phyloP scores from a whole-genome alignment of 1,284 basidiomycete genomes.

The Peniophora sp. region DNA sequence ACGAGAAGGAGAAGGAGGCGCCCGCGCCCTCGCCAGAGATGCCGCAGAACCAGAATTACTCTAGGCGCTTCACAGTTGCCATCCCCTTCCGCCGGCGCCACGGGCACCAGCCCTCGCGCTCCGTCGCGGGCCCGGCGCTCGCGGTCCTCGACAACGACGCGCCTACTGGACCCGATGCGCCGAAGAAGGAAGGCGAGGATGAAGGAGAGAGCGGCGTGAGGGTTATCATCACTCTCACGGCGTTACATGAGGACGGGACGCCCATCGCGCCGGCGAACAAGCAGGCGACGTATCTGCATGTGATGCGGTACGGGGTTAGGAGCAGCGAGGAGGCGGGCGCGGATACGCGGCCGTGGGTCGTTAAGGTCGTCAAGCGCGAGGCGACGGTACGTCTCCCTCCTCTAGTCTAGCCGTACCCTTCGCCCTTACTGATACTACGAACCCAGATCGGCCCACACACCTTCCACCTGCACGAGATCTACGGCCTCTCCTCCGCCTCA shows the following conservation, averaged over 20 bases:
- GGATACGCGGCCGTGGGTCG: constrained; percentile 69
- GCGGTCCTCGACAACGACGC: constrained; percentile 63
- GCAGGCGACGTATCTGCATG: constrained; percentile 79
- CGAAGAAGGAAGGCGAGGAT: constrained; percentile 33
- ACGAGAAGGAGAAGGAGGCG: background rate
- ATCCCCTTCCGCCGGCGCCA: constrained; percentile 40
- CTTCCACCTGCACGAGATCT: constrained; percentile 90
- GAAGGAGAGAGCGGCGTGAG: constrained; percentile 61
- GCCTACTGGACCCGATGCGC: constrained; percentile 26
- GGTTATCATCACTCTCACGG: constrained; percentile 68
- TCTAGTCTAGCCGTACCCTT: constrained; percentile 2
- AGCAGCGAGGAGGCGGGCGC: constrained; percentile 20
- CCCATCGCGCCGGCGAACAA: constrained; percentile 65
- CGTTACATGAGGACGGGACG: constrained; percentile 64
- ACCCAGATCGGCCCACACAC: constrained; percentile 76
- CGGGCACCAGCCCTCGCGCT: constrained; percentile 33
- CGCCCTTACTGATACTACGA: too few species aligned
- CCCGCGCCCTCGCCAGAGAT: background rate
- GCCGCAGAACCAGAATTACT: constrained; percentile 15
- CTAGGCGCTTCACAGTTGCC: constrained; percentile 57
- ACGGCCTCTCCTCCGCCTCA: constrained; percentile 67
- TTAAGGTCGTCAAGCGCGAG: constrained; percentile 84
- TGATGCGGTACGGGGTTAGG: constrained; percentile 59
- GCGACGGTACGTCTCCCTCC: constrained; percentile 46
- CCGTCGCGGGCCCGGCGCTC: constrained; percentile 63